Conservation (phyloP, 371 early-diverging fungal genomes). For the Batkoa obscura region DNA sequence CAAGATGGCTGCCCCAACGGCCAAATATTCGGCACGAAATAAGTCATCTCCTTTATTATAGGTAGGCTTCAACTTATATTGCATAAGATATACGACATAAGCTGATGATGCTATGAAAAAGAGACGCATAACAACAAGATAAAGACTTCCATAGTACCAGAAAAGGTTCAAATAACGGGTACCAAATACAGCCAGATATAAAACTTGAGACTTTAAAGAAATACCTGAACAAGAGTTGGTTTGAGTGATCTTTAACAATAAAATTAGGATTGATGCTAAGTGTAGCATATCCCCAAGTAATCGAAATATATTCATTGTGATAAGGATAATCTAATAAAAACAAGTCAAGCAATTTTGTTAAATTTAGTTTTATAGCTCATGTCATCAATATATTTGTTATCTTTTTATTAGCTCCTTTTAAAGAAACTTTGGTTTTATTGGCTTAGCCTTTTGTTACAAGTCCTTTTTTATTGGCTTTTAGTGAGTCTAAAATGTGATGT, state of each 20-base stretch:
- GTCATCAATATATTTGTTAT: too few relatives aligned
- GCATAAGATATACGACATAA: conserved; percentile 88
- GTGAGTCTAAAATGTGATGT: too few relatives aligned
- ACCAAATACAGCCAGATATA: conserved; percentile 87
- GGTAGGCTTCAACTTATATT: conserved; percentile 62
- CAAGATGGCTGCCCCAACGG: conserved; percentile 45
- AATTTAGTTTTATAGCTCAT: too few relatives aligned
- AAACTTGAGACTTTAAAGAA: conserved; percentile 88
- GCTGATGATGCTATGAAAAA: conserved; percentile 75
- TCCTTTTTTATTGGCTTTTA: too few relatives aligned
- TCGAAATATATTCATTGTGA: conserved; percentile 76
- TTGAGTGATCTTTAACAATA: conserved; percentile 69
- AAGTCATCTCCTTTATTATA: conserved; percentile 86
- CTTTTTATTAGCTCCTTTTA: too few relatives aligned
- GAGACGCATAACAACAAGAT: conserved; percentile 92
- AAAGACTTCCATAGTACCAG: conserved; percentile 47
- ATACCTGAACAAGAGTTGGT: conserved; percentile 87
- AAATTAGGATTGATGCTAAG: conserved; percentile 80
- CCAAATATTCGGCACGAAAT: conserved; percentile 69
- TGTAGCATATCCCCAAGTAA: conserved; percentile 87
- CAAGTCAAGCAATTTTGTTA: too few relatives aligned
- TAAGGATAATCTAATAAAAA: neutral
- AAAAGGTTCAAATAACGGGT: conserved; percentile 95
- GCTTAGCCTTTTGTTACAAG: too few relatives aligned
- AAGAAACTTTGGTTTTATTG: too few relatives aligned